A percentile compares a stretch with the other conserved stretches of the same genome.
These are phyloP conservation scores for Capsicum pubescens DNA, from an alignment of 257 asterid genomes.

Conservation along the genomic window DNA sequence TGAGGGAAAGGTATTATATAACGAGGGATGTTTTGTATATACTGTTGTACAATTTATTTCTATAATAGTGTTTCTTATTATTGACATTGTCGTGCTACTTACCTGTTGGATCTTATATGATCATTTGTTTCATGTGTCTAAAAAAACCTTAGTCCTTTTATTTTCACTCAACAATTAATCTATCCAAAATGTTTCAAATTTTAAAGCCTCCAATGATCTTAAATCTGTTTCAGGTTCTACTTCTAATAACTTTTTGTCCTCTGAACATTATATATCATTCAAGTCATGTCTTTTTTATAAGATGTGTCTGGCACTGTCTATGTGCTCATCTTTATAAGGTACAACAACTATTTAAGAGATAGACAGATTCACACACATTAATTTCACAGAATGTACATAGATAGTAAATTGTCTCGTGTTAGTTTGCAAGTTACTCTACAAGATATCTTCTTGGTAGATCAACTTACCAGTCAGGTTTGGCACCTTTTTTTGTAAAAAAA, in stretches of 20 bases:
- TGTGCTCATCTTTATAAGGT: conserved; percentile 91
- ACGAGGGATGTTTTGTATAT: too few relatives aligned
- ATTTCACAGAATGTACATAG: background rate
- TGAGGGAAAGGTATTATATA: too few relatives aligned
- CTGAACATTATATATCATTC: conserved; percentile 75
- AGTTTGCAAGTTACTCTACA: conserved; percentile 63
- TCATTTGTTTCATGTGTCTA: too few relatives aligned
- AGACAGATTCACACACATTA: background rate
- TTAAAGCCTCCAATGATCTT: background rate
- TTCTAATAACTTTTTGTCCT: conserved; percentile 65
- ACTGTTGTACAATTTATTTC: too few relatives aligned
- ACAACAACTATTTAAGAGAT: background rate
- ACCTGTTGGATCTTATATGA: too few relatives aligned
- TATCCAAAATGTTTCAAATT: background rate
- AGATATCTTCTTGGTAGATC: conserved; percentile 92
- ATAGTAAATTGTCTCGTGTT: background rate
- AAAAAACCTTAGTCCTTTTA: background rate
- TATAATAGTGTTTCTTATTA: too few relatives aligned
- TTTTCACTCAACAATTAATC: background rate
- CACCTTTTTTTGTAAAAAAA: background rate
- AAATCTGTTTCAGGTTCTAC: conserved; percentile 48
- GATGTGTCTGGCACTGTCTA: conserved; percentile 69
- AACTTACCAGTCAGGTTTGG: conserved; percentile 90
- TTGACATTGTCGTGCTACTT: too few relatives aligned
- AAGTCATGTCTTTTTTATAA: conserved; percentile 71